Evolutionary conservation across 2,329 filamentous ascomycete species (phyloP), one percentile per base, ranked within the genome.

Genomic region (Trichoderma koningiopsis): DNA sequence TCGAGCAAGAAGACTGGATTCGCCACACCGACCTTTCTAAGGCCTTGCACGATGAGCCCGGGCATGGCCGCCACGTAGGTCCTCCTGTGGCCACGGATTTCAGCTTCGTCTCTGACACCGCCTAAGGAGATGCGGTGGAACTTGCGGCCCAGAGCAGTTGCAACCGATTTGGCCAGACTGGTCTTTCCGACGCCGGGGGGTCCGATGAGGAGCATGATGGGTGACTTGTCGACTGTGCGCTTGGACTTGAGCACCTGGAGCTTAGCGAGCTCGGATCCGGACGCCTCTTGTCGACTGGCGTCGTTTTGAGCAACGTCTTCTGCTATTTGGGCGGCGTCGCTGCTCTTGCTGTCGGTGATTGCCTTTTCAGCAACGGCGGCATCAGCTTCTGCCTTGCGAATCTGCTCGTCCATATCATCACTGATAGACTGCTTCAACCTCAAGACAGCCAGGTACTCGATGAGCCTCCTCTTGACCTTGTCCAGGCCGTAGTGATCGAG

Each of bases 11-110:
- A 92, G 68, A 99, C 95, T 0, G 96, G 96, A 77, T 99, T 99
- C 3, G 93, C 89, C 24, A 98, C 95, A 58, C 94, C 95, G 37
- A 96, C 95, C 82, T 98, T 99, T 82, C 96, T 94, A 68, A 99
- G 79, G 0, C 95, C 96, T 78, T 94, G 94, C 35, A 98, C 94
- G 70, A 99, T 92, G 68, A 98, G 85, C 66, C 96, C 96, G 11
- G 96, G 96, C 95, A 99, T 97, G n/a, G 96, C 96, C 27, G 96
- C 96, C 70, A 99, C 96, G 77, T 99, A 99, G 0, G 96, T 99
- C 74, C 96, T 87, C 68, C 96, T 88, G 80, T 99, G 96, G 11
- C 96, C 96, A 70, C 96, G 89, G 70, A 99, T 98, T 81, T 99
- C 96, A 19, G 96, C 96, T 79, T 99, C 96, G 76, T 99, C 96